These are phyloP conservation scores for Cordyceps fumosorosea DNA, from an alignment of 2,329 filamentous ascomycete genomes.

Conservation along the genomic window DNA sequence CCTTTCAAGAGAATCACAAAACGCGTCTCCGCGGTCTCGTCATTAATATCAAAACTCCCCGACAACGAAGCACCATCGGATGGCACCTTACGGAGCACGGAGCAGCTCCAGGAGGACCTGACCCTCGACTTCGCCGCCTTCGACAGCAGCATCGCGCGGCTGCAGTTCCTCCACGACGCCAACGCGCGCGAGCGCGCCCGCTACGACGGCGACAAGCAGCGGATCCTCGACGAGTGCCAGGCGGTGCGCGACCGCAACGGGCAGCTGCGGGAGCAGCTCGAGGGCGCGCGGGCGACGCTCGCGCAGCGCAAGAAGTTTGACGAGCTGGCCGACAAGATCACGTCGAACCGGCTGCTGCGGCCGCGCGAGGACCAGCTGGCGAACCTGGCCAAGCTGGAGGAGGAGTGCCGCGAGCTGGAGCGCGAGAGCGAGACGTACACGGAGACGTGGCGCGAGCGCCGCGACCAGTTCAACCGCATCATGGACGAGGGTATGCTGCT, in stretches of 20 bases:
- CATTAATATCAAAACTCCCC: conserved; percentile 42
- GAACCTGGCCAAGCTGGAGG: conserved; percentile 73
- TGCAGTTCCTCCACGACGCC: conserved; percentile 78
- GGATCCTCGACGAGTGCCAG: conserved; percentile 73
- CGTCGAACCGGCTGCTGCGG: conserved; percentile 69
- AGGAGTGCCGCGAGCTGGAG: conserved; percentile 83
- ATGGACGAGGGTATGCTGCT: conserved; percentile 88
- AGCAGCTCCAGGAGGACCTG: conserved; percentile 74
- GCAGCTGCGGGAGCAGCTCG: conserved; percentile 65
- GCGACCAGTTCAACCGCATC: conserved; percentile 81
- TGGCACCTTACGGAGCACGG: conserved; percentile 45
- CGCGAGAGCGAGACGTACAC: conserved; percentile 77
- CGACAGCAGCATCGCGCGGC: conserved; percentile 76
- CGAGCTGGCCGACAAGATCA: conserved; percentile 80
- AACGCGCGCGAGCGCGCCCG: conserved; percentile 78
- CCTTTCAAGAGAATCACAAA: conserved; percentile 86
- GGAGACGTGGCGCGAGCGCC: conserved; percentile 74
- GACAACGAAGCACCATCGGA: conserved; percentile 22
- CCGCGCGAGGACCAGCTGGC: conserved; percentile 77
- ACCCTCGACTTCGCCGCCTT: conserved; percentile 84
- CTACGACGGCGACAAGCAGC: conserved; percentile 72
- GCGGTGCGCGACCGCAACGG: conserved; percentile 69
- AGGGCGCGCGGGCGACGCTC: conserved; percentile 67
- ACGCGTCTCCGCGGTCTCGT: conserved; percentile 63
- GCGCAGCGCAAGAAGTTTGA: conserved; percentile 80